Evolutionary conservation across 768 basidiomycete genomes (phyloP), one percentile per base, ranked within the genome.

Genomic region (Leccinum incarnatum): DNA sequence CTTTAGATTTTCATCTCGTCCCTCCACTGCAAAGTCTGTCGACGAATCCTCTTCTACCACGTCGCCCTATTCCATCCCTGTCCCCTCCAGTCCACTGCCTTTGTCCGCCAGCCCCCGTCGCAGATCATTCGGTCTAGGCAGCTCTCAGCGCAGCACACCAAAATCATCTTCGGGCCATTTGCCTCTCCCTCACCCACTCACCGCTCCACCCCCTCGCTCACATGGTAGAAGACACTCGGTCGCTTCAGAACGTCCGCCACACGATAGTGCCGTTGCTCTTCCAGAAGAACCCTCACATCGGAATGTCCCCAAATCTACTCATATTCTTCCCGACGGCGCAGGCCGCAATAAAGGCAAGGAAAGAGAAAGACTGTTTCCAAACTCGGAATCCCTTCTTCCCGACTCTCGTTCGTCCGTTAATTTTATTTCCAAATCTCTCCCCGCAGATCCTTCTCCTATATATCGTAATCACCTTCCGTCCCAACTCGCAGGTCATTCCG

Each of bases 71-170:
- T 48, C 63, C 14, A 69, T 73, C 51, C 72, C 72, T 15, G 40
- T 66, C 51, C 72, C 72, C 11, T 73, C 72, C 8, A 68, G 56
- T 15, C 72, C 72, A 0, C 53, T 74, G 0, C 72, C 72, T n/a
- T 55, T 73, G 50, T 72, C 72, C 6, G 71, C 73, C 21, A 73
- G 73, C 30, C 72, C 72, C 17, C 73, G 72, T 51, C 70, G 73
- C 14, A 60, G 72, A 19, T 73, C 72, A 1, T 73, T 73, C 19
- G 72, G 72, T 53, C 58, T 74, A 54, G 67, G 57, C 5, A 54
- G 27, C 46, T 69, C 73, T 32, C 73, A 71, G 19, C 65, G 62
- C 42, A 63, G 54, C 54, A 66, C 71, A 4, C 73, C 72, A 11
- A 73, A 68, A 56, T 70, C 73, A 15, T 73, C 72, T 15, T 54